Evolutionary conservation across 805 yeast genomes (phyloP), one percentile per base, ranked within the genome.

Genomic region (Maudiozyma bulderi): DNA sequence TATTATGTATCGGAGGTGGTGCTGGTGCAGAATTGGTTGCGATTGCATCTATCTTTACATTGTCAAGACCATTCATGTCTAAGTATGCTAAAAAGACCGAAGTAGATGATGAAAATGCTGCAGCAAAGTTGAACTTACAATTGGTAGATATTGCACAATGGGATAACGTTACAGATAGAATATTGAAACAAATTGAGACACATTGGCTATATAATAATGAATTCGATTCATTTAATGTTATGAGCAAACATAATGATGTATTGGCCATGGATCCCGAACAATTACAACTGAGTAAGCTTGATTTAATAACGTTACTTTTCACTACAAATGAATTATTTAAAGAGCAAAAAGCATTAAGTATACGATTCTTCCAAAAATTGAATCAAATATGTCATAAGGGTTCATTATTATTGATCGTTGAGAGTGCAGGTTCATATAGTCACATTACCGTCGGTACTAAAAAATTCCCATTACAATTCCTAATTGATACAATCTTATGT

Each of bases 401-500:
- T 0, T 67, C 86, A 13, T 64, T 76, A 31, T 65, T 88, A 35
- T 69, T 89, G 43, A 78, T 88, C 28, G 78, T 86, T 1, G 96
- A 88, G 59, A 83, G 93, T 67, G 96, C 96, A 0, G 96, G 96
- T 0, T 84, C 95, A 8, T 88, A 82, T 65, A 86, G 95, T 1
- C 82, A 86, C 57, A 84, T 88, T 38, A 74, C 79, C 2, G 75
- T 88, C 41, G 95, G 95, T 3, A 65, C 78, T 32, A 87, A 84
- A 62, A 76, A 71, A 54, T 88, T 88, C 68, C 96, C 96, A 0
- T 82, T 88, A 3, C 89, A 86, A 54, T 86, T 84, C 57, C 70
- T 88, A 39, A 71, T 89, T 9, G 95, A 88, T 59, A 85, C 83
- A 37, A 72, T 86, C 1, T 66, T 88, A 34, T 71, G 80, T 29